A percentile compares a stretch with the other conserved stretches of the same genome.
These are phyloP conservation scores for Colletotrichum tamarilloi DNA, from an alignment of 2,329 filamentous ascomycete species.

Conservation along the genomic window DNA sequence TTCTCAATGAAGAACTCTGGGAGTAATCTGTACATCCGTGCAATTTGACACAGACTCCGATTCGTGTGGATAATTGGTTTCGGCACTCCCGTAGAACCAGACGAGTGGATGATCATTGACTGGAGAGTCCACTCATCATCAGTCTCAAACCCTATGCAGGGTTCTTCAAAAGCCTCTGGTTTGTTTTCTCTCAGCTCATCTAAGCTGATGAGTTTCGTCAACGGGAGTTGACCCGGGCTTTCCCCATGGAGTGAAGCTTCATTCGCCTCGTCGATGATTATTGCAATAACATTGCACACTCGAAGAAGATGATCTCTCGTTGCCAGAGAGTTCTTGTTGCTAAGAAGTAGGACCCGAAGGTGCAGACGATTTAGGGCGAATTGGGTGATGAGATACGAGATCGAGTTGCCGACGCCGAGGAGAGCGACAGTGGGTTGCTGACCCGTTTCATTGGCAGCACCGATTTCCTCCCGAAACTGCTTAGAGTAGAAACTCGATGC, in stretches of 20 bases:
- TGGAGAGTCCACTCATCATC: slow-evolving; percentile 26
- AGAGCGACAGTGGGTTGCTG: slow-evolving; percentile 21
- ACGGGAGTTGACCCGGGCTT: not conserved
- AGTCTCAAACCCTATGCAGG: not conserved
- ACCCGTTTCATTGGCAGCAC: not conserved
- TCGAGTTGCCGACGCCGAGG: slow-evolving; percentile 7
- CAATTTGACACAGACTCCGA: slow-evolving; percentile 25
- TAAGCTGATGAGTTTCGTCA: not conserved
- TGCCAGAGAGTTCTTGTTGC: slow-evolving; percentile 21
- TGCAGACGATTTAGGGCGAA: slow-evolving; percentile 13
- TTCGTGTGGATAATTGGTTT: slow-evolving; percentile 27
- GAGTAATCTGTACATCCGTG: slow-evolving; percentile 13
- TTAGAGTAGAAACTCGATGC: not conserved
- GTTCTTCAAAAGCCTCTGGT: too few species aligned
- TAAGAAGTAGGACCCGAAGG: slow-evolving; percentile 8
- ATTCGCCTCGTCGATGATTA: slow-evolving; percentile 14
- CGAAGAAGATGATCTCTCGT: slow-evolving; percentile 14
- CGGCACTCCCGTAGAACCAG: slow-evolving; percentile 22
- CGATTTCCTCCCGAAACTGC: not conserved
- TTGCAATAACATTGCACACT: slow-evolving; percentile 1
- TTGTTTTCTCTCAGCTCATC: not conserved
- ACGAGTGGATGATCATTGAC: slow-evolving; percentile 29
- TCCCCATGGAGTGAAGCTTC: not conserved
- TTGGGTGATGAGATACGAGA: slow-evolving; percentile 21
- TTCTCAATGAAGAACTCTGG: slow-evolving; percentile 27